Evolutionary conservation across 768 basidiomycete species (phyloP).

Genomic region (Psilocybe azurescens): DNA sequence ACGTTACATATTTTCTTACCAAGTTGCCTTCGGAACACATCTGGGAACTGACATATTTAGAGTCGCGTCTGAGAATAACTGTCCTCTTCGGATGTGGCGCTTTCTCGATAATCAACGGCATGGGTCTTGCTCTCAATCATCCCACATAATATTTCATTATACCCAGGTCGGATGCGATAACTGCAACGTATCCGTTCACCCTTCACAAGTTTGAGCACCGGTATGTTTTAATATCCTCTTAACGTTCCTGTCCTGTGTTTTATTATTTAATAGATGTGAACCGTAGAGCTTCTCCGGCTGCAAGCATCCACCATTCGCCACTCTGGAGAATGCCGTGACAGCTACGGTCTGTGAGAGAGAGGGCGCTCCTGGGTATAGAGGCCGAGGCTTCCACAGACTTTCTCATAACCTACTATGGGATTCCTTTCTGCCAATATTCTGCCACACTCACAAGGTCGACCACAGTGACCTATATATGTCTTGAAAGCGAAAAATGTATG

Average conservation of each 20-base stretch:
- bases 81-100: neutral
- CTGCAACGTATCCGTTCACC: too few species aligned
- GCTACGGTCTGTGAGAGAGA: slow-evolving; percentile 6
- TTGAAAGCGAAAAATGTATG: neutral
- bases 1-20: slow-evolving; percentile 4
- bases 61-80: neutral
- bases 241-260: neutral
- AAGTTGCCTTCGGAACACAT: slow-evolving; percentile 1
- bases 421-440: slow-evolving; percentile 14
- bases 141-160: neutral
- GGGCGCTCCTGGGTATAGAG: slow-evolving; percentile 7
- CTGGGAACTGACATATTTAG: slow-evolving; percentile 13
- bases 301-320: neutral
- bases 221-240: too few species aligned
- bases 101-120: neutral
- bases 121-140: neutral
- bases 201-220: too few species aligned
- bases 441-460: slow-evolving; percentile 11
- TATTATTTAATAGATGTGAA: neutral
- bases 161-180: neutral
- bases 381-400: slow-evolving; percentile 11
- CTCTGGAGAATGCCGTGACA: slow-evolving; percentile 12
- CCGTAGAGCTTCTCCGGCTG: neutral
- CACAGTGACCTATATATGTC: slow-evolving; percentile 1
- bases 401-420: slow-evolving; percentile 10